Base-by-base conservation (phyloP, 768 basidiomycete species). In the Russula foetens region DNA sequence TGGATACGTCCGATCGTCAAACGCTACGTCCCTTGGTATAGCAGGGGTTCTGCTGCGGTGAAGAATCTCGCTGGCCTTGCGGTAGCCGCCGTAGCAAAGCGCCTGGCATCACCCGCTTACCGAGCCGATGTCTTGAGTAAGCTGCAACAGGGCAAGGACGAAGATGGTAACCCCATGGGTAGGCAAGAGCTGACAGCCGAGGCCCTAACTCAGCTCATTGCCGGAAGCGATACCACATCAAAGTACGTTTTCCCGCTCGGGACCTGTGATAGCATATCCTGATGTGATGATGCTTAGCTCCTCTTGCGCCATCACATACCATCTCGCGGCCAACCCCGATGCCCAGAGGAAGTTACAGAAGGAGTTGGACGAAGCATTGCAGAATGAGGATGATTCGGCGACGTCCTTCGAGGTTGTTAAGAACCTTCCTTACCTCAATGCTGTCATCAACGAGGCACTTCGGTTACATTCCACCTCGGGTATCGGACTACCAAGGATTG, bases 201-300 rank as follows among this genome's bases (percentile, higher is more conserved):
- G 74, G 87, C 88, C 47, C 72, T 90, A 21, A 92, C 92, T 0
- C 82, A 92, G 50, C 79, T 94, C 19, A 92, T 94, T 64, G 91
- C 91, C 7, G 92, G 92, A 1, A 89, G 87, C 4, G 93, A 97
- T 68, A 97, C 93, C 1, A 96, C 94, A 0, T 93, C 92, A 48
- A 97, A 96, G 90, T 91, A 66, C 62, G 85, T 46, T 41, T 12
- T 21, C 31, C 64, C 31, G 44, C 28, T 69, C 17, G n/a, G 45
- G 39, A 41, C 21, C 15, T 4, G 31, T 28, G 11, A 26, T 45
- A 35, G 28, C 33, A 26, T 1, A 57, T 56, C 24, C 66, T 41
- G 28, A 55, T 24, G 5, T 5, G 44, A 21, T 35, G 29, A 21
- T 35, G 29, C 44, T 19, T 60, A 92, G 90, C 75, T 93, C 92